Base-by-base conservation (phyloP, 2,329 filamentous ascomycete genomes). In the Pseudogymnoascus sp. region DNA sequence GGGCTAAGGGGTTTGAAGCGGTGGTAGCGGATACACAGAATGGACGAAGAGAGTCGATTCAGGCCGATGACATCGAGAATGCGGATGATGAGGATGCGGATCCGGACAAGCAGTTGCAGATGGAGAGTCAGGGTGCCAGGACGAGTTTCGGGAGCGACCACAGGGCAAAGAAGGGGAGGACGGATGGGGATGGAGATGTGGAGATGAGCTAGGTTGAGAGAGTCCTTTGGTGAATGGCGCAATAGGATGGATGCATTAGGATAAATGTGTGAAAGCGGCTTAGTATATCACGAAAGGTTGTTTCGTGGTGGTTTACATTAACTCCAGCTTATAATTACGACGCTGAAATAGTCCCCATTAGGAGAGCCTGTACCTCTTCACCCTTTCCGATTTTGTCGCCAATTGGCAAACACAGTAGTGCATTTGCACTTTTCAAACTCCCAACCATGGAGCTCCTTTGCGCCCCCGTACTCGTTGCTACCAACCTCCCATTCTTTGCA, bases 401-500 rank as follows among this genome's bases (percentile, higher is more conserved):
- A 29, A 41, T 59, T 15, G 58, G 58, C 76, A 95, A 77, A 68
- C 88, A 90, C 25, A 97, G 75, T 69, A 99, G 75, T 3, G 89
- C 91, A 78, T 99, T 99, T 2, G 94, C 93, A 17, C 89, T 87
- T 65, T 88, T 90, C 68, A 97, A 80, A 74, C 93, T 97, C 0
- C 92, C 91, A 2, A 99, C 92, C 65, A 86, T 84, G 13, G 90
- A 95, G 73, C 93, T 97, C 60, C 94, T 81, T 78, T 99, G 94
- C 2, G 88, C 86, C 5, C 94, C 94, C 0, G 94, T 99, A 70
- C 91, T 96, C 31, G 78, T 84, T 0, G 92, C 94, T 64, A 84
- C 79, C 58, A 97, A 74, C 7, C 77, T 69, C 0, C 92, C 92
- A 68, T 92, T 87, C 9, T 75, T 79, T 0, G 80, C 81, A 1